These are phyloP conservation scores for Coniosporium uncinatum DNA, from an alignment of 2,329 filamentous ascomycete genomes.

Conservation along the genomic window DNA sequence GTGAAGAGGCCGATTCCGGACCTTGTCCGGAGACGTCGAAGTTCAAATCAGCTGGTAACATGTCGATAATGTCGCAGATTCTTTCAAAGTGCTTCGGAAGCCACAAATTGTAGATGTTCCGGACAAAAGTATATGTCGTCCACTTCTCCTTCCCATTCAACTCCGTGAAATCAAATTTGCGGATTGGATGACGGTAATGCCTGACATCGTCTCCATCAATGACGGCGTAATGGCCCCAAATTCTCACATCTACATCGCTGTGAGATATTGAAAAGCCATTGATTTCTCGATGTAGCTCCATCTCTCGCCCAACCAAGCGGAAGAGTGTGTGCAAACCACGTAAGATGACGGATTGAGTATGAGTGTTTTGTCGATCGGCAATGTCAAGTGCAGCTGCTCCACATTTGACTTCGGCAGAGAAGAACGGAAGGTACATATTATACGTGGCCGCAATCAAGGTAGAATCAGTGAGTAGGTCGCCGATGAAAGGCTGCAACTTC, in stretches of 20 bases:
- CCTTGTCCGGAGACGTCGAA: no score
- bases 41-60: no score
- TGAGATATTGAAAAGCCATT: slow-evolving; percentile 15
- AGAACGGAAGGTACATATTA: slow-evolving; percentile 43
- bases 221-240: no score
- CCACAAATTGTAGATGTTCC: slow-evolving; percentile 12
- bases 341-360: slow-evolving; percentile 14
- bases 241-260: slow-evolving; percentile 11
- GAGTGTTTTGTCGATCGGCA: slow-evolving; percentile 19
- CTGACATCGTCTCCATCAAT: no score
- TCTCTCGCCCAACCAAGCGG: slow-evolving; percentile 10
- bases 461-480: slow-evolving; percentile 20
- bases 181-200: slow-evolving; percentile 11
- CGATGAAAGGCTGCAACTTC: slow-evolving; percentile 26
- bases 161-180: slow-evolving; percentile 9
- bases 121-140: slow-evolving; percentile 13
- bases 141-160: slow-evolving; percentile 12
- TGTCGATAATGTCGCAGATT: no score
- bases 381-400: slow-evolving; percentile 22
- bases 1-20: no score
- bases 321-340: slow-evolving; percentile 14
- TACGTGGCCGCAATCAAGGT: slow-evolving; percentile 39
- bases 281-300: slow-evolving; percentile 13
- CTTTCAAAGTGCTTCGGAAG: no score
- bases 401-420: slow-evolving; percentile 43